Conservation (phyloP, 108 stramenopile genomes). For the Seminavis robusta region DNA sequence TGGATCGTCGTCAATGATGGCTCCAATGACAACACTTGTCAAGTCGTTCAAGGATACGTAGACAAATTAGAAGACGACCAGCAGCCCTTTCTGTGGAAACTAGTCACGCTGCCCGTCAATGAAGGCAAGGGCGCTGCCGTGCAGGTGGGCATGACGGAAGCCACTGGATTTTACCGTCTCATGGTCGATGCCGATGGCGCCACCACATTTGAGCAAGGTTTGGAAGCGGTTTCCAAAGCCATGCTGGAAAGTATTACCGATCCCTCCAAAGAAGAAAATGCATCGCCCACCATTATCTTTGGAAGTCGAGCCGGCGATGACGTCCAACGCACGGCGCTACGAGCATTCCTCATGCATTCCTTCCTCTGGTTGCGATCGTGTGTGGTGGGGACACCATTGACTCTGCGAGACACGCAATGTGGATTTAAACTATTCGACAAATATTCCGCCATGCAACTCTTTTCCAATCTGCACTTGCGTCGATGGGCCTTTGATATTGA, state of each 20-base stretch:
- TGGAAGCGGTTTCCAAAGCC: conserved; percentile 43
- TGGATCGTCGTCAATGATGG: conserved; percentile 85
- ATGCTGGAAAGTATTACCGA: too few species aligned
- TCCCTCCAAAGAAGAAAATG: neutral
- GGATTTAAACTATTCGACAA: conserved; percentile 78
- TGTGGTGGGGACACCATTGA: conserved; percentile 41
- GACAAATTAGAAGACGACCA: neutral
- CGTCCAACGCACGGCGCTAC: conserved; percentile 50
- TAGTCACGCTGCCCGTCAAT: conserved; percentile 45
- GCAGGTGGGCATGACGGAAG: conserved; percentile 62
- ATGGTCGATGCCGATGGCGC: conserved; percentile 89
- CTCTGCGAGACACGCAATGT: conserved; percentile 81
- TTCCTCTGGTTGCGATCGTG: conserved; percentile 77
- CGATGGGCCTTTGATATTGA: conserved; percentile 85
- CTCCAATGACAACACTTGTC: conserved; percentile 61
- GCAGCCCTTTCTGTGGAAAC: conserved; percentile 14
- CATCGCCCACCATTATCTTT: conserved; percentile 47
- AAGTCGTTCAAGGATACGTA: conserved; percentile 43
- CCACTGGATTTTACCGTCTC: conserved; percentile 50
- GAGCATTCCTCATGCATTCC: conserved; percentile 68
- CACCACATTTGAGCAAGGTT: conserved; percentile 67
- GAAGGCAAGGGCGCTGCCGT: conserved; percentile 76
- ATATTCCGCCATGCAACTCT: conserved; percentile 37
- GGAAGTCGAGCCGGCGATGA: conserved; percentile 57
- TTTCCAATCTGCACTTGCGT: conserved; percentile 54